Base-by-base conservation (phyloP, 1,139 yeast genomes). In the Meyerozyma elateridarum region DNA sequence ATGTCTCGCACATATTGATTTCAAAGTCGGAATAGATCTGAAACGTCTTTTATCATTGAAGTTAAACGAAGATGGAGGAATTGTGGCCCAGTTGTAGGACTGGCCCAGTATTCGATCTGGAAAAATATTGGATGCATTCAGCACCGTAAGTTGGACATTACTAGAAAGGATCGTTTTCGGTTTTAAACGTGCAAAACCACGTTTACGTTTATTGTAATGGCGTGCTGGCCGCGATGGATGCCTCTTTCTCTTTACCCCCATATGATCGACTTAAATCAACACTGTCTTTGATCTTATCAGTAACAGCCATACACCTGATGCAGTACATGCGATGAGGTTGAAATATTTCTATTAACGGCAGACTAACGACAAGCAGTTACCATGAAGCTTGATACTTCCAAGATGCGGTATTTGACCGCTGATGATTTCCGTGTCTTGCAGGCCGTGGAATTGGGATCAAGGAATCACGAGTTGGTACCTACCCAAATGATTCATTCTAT, bases 391-490 rank as follows among this genome's bases (percentile, higher is more conserved):
- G 96, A 91, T 49, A 84, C 94, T 1, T 70, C 93, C 13, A 94
- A 88, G 54, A 85, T 91, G 96, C 73, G 97, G 59, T 91, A 89
- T 53, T 66, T 91, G 52, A 80, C 95, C 45, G 69, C 81, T 4
- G 96, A 88, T 42, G 98, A 91, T 61, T 91, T 87, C 66, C 72
- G 84, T 37, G 95, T 88, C 12, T 75, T 91, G 34, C 84, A 82
- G 38, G 96, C 96, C 1, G 84, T 84, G 6, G 98, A 91, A 54
- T 70, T 76, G 57, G 98, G 97, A 6, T 81, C 96, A 1, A 73
- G 85, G 44, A 88, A 85, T 56, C 98, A 93, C 58, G 96, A 91
- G 54, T 76, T 93, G 38, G 97, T 93, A 12, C 98, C 99, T 11
- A 85, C 95, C 0, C 70, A 73, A 30, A 61, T 91, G 64, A 88